Percentiles rank a stretch among this genome's conserved stretches.
phyloP scores from a whole-genome alignment of 1,284 basidiomycete genomes.

The Trichosporon sp. region DNA sequence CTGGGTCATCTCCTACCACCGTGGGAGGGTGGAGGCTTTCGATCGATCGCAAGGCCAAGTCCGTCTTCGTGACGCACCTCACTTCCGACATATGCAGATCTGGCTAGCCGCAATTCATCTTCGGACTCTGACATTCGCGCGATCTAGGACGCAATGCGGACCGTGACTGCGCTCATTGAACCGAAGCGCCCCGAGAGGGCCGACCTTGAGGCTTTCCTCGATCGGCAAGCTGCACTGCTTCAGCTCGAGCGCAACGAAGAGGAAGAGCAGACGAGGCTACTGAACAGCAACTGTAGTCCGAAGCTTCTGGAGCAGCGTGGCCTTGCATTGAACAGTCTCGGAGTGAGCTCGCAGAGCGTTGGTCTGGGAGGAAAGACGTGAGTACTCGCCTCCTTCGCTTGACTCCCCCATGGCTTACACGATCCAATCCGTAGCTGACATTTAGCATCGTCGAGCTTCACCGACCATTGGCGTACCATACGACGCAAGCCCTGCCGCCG shows the following conservation, averaged over 20 bases:
- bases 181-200: constrained; percentile 18
- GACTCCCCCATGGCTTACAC: too few relatives aligned
- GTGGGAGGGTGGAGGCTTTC: not conserved
- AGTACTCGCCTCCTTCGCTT: constrained; percentile 27
- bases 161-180: constrained; percentile 12
- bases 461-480: constrained; percentile 72
- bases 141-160: not conserved
- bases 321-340: constrained; percentile 65
- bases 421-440: not conserved
- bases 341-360: constrained; percentile 63
- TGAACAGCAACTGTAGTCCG: constrained; percentile 76
- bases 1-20: too few relatives aligned
- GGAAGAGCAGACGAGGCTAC: constrained; percentile 68
- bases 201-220: constrained; percentile 60
- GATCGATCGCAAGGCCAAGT: not conserved
- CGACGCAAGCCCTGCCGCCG: constrained; percentile 65
- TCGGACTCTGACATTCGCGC: too few relatives aligned
- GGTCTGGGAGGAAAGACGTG: constrained; percentile 89
- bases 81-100: too few relatives aligned
- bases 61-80: not conserved
- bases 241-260: constrained; percentile 71
- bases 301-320: constrained; percentile 83
- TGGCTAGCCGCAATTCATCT: too few relatives aligned
- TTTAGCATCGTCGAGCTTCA: constrained; percentile 79
- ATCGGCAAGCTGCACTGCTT: constrained; percentile 64